These are phyloP conservation scores for Coix lacrymajobi DNA, from an alignment of 176 grass and related monocot genomes.

Conservation along the genomic window DNA sequence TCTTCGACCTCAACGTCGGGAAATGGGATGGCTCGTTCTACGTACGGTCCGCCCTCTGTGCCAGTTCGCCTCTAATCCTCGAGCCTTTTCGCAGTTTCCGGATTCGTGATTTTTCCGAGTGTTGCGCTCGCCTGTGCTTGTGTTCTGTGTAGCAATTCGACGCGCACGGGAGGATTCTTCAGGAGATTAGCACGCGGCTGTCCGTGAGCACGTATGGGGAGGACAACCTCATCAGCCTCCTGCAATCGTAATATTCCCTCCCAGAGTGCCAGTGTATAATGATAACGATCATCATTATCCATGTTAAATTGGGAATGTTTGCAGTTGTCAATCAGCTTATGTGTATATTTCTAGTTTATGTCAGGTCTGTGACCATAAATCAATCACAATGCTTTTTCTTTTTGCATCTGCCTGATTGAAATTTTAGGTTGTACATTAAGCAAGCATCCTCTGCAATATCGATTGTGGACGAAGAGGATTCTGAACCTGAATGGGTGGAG, in stretches of 20 bases:
- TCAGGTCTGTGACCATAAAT: background rate
- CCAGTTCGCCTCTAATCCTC: background rate
- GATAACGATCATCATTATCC: background rate
- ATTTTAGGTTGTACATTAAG: constrained; percentile 82
- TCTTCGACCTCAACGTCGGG: constrained; percentile 74
- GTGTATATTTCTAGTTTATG: background rate
- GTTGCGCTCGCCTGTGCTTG: background rate
- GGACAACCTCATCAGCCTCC: constrained; percentile 78
- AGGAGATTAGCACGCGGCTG: constrained; percentile 66
- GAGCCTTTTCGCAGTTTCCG: background rate
- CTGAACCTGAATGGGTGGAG: constrained; percentile 80
- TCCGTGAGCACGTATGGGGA: constrained; percentile 84
- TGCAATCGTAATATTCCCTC: constrained; percentile 63
- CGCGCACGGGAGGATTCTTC: constrained; percentile 51
- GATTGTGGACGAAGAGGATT: constrained; percentile 43
- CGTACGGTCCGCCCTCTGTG: constrained; percentile 2
- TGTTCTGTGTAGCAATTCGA: constrained; percentile 81
- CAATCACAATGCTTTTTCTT: background rate
- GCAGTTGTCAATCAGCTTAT: background rate
- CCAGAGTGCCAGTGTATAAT: background rate
- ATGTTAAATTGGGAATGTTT: background rate
- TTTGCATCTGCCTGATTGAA: background rate
- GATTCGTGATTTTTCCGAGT: background rate
- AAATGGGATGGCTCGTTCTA: constrained; percentile 87
- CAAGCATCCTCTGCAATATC: constrained; percentile 66